Percentiles rank a stretch among this genome's conserved stretches.
Evolutionary conservation across 78 protist genomes (phyloP).

Genomic region (Dictyostelium capitatum): DNA sequence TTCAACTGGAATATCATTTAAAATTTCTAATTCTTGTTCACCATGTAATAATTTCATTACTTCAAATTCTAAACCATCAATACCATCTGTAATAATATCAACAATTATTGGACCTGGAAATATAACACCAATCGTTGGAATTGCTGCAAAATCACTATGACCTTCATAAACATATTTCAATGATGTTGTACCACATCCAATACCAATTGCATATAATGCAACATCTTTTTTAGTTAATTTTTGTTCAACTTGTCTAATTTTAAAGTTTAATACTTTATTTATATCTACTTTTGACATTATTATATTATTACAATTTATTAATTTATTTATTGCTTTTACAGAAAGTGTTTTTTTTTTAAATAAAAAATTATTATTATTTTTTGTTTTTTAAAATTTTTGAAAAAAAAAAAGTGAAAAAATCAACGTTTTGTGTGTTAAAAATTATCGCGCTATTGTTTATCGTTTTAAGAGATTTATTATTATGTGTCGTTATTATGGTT

Average conservation of each 20-base stretch:
- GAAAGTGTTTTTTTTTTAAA: background rate
- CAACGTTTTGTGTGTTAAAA: no score
- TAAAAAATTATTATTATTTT: background rate
- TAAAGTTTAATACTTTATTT: slow-evolving; percentile 26
- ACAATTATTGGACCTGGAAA: slow-evolving; percentile 58
- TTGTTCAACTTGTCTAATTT: slow-evolving; percentile 17
- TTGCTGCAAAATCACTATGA: background rate
- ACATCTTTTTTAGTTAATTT: slow-evolving; percentile 61
- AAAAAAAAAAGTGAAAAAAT: no score
- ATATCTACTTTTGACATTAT: background rate
- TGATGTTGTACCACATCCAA: slow-evolving; percentile 56
- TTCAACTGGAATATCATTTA: slow-evolving; percentile 35
- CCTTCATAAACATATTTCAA: slow-evolving; percentile 52
- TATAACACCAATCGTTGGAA: slow-evolving; percentile 48
- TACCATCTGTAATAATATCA: slow-evolving; percentile 38
- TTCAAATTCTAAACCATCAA: slow-evolving; percentile 45
- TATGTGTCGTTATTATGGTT: background rate
- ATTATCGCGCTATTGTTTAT: background rate
- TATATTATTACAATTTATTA: no score
- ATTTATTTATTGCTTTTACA: no score
- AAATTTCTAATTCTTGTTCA: slow-evolving; percentile 63
- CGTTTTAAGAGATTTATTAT: background rate
- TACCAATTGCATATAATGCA: slow-evolving; percentile 58
- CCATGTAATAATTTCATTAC: slow-evolving; percentile 78
- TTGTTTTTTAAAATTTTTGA: background rate